Base-by-base conservation (phyloP, 345 rosid species). In the Balakata baccata region DNA sequence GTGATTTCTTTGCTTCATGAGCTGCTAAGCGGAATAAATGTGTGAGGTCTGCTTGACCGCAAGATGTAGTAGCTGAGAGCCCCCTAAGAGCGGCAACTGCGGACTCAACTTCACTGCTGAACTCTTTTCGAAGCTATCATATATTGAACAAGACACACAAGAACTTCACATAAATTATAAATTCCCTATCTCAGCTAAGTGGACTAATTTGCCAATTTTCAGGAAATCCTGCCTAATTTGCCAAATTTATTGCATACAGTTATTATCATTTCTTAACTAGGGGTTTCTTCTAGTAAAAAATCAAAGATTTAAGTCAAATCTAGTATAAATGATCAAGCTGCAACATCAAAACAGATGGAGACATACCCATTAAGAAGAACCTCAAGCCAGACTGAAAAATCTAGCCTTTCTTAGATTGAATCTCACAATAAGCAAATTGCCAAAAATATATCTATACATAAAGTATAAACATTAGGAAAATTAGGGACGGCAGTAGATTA, bases 1-100 rank as follows among this genome's bases (percentile, higher is more conserved):
- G 87, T 25, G 96, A 92, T 72, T 76, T 85, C 84, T 84, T 90
- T 4, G 98, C 97, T 83, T 88, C 94, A 47, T 88, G 91, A 84
- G 98, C 95, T 0, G 98, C 98, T 56, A 83, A 67, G 9, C 90
- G 87, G 77, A 92, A 92, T 17, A 94, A 80, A 76, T 81, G 85
- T 56, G 96, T 89, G 76, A 94, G 92, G 87, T 94, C 98, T n/a
- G 92, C 95, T 81, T 85, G 88, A 70, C 88, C 89, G 73, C 86
- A 82, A 57, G 91, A 80, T 46, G 87, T 74, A 75, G 91, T 77
- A 64, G 91, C 83, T 34, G 90, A 84, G 57, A 94, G 84, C 59
- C 88, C 86, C 66, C 89, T 80, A 16, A 94, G 50, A 37, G 89
- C 88, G 71, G 90, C 78, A 76, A 79, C 75, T 53, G 89, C 84